Percentiles rank a stretch among this genome's conserved stretches.
phyloP scores from a whole-genome alignment of 1,284 basidiomycete genomes.

The Ceratobasidium sp. region DNA sequence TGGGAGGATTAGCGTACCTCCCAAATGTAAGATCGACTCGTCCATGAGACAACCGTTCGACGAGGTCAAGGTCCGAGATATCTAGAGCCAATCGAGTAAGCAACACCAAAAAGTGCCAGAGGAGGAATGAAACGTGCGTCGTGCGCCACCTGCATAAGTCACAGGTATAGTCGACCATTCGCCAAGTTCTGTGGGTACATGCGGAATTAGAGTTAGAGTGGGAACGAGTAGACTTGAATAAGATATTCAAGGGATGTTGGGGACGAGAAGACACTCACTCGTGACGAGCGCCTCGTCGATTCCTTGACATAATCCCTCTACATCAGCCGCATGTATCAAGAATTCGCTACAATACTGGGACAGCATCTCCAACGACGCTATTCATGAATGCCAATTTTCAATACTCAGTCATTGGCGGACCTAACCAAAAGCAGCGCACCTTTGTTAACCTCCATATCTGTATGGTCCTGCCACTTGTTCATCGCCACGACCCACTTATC shows the following conservation, averaged over 20 bases:
- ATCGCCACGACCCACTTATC: slow-evolving; percentile 94
- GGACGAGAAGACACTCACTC: too few species aligned
- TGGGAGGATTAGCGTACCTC: slow-evolving; percentile 65
- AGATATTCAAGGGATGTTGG: neutral
- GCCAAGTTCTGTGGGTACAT: slow-evolving; percentile 72
- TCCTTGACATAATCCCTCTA: slow-evolving; percentile 96
- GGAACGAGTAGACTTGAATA: neutral
- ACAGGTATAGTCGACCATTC: slow-evolving; percentile 92
- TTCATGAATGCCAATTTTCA: neutral
- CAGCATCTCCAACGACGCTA: slow-evolving; percentile 77
- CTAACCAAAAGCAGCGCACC: slow-evolving; percentile 58
- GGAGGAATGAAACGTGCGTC: slow-evolving; percentile 63
- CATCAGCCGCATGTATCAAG: slow-evolving; percentile 96
- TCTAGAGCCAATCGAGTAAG: slow-evolving; percentile 61
- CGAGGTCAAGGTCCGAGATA: slow-evolving; percentile 84
- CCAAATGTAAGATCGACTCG: slow-evolving; percentile 96
- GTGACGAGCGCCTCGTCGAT: slow-evolving; percentile 91
- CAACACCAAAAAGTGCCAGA: neutral
- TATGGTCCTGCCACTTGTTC: slow-evolving; percentile 99
- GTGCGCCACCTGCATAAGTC: slow-evolving; percentile 97
- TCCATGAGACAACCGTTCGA: slow-evolving; percentile 83
- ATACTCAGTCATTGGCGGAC: neutral
- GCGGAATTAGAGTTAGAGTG: slow-evolving; percentile 8
- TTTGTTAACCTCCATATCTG: slow-evolving; percentile 90
- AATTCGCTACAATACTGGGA: slow-evolving; percentile 91